Conservation (phyloP, 352 stramenopile genomes). For the Blastocystis sp. region DNA sequence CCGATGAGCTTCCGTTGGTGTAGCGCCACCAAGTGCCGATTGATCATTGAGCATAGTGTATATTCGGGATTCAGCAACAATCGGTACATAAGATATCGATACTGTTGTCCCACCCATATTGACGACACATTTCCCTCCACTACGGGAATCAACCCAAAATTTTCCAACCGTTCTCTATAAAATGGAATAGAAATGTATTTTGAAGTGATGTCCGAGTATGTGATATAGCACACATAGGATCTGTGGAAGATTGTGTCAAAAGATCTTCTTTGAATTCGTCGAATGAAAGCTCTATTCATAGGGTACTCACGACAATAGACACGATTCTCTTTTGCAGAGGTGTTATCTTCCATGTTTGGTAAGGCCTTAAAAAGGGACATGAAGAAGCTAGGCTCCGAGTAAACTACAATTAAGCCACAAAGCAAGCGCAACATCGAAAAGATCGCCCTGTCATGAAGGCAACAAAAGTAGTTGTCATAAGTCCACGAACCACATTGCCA, state of each 20-base stretch:
- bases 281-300: background rate
- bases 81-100: background rate
- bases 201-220: slow-evolving; percentile 4
- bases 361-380: background rate
- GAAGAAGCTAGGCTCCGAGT: background rate
- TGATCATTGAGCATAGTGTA: background rate
- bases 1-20: background rate
- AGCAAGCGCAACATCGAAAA: background rate
- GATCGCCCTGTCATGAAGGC: background rate
- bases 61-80: background rate
- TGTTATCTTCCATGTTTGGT: background rate
- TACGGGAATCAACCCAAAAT: background rate
- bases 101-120: background rate
- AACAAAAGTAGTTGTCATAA: background rate
- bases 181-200: background rate
- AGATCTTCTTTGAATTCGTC: background rate
- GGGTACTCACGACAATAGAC: background rate
- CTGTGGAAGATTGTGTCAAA: background rate
- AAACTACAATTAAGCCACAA: background rate
- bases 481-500: background rate
- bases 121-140: too few relatives aligned
- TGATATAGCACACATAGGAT: background rate
- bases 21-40: background rate
- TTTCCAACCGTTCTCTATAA: background rate
- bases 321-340: background rate